phyloP scores from a whole-genome alignment of 163 green algal genomes.

The Chlorella variabilis region DNA sequence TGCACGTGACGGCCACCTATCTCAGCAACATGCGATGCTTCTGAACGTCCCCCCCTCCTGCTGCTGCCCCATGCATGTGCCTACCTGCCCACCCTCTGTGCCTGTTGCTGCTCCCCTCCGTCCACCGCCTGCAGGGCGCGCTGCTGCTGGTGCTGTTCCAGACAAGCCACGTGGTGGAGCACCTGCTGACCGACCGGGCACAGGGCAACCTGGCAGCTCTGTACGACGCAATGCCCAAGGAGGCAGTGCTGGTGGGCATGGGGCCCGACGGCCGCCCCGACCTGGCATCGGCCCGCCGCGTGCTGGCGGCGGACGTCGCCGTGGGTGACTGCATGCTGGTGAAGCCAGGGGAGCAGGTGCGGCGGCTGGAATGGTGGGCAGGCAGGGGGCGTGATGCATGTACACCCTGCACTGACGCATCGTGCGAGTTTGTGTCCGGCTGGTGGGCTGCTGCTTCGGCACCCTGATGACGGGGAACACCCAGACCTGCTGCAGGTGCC shows the following conservation, averaged over 20 bases:
- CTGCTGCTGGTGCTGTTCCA: conserved; percentile 88
- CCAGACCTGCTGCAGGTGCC: conserved; percentile 51
- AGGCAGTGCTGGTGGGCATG: conserved; percentile 57
- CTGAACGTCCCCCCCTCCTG: not conserved
- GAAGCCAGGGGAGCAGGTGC: conserved; percentile 77
- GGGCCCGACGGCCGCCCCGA: conserved; percentile 37
- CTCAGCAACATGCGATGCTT: not conserved
- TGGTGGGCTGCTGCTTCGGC: no score
- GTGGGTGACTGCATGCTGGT: conserved; percentile 83
- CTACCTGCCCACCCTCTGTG: no score
- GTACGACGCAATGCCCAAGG: conserved; percentile 67
- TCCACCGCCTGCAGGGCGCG: conserved; percentile 62
- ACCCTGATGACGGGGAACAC: no score
- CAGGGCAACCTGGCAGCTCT: conserved; percentile 71
- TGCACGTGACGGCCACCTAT: not conserved
- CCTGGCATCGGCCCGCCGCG: conserved; percentile 12
- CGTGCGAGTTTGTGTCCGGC: no score
- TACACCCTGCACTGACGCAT: no score
- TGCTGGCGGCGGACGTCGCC: conserved; percentile 61
- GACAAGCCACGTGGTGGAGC: conserved; percentile 78
- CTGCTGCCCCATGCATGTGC: no score
- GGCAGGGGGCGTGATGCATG: no score
- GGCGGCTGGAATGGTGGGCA: not conserved
- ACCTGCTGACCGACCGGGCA: conserved; percentile 73
- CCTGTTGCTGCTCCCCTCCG: not conserved